These are phyloP conservation scores for Gomphus sp. DNA, from an alignment of 1,284 basidiomycete species.

Conservation along the genomic window DNA sequence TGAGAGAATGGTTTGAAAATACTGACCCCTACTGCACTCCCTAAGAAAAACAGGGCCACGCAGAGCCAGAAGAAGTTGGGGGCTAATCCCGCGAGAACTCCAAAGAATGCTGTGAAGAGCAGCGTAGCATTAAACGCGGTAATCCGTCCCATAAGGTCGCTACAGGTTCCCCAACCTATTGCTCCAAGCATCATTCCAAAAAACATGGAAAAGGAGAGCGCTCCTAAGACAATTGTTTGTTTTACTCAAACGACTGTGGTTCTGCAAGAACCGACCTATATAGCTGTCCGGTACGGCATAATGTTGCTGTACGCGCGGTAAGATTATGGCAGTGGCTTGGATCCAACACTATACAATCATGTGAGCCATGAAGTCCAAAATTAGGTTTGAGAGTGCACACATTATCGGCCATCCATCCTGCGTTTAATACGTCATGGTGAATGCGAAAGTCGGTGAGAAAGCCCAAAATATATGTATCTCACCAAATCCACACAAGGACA, in stretches of 20 bases:
- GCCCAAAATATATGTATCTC: constrained; percentile 23
- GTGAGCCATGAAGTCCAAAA: constrained; percentile 10
- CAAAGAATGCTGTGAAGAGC: constrained; percentile 85
- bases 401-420: constrained; percentile 83
- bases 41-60: constrained; percentile 75
- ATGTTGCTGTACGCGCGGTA: constrained; percentile 87
- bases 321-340: constrained; percentile 80
- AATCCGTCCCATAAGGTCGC: constrained; percentile 74
- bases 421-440: not conserved
- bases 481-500: constrained; percentile 82
- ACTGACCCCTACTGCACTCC: constrained; percentile 82
- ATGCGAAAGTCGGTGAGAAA: not conserved
- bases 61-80: constrained; percentile 71
- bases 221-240: constrained; percentile 8
- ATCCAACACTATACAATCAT: constrained; percentile 46
- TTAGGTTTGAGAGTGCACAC: constrained; percentile 31
- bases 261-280: constrained; percentile 40
- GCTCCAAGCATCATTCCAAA: constrained; percentile 96
- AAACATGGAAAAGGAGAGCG: constrained; percentile 74
- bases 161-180: constrained; percentile 84
- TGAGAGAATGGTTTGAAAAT: not conserved
- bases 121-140: constrained; percentile 90
- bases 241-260: not conserved
- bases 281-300: constrained; percentile 65
- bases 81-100: constrained; percentile 71